Conservation (phyloP, 225 moss, liverwort and hornwort species). For the Sphagnum contortum region DNA sequence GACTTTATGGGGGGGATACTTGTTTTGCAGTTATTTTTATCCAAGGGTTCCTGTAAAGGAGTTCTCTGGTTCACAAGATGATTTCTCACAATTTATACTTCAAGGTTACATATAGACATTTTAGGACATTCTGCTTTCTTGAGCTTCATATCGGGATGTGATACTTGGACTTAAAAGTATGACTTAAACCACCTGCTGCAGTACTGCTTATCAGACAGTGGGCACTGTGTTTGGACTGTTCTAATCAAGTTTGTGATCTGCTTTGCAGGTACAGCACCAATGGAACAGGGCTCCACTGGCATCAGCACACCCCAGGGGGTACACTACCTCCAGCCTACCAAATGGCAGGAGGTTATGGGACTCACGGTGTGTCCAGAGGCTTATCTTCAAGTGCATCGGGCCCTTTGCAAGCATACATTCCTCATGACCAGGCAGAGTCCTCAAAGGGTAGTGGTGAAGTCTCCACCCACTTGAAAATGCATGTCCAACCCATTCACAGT, state of each 20-base stretch:
- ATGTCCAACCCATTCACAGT: no score
- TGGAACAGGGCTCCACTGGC: slow-evolving; percentile 45
- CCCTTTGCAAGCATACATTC: no score
- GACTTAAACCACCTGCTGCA: neutral
- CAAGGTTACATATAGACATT: no score
- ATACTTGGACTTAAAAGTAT: neutral
- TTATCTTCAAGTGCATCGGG: slow-evolving; percentile 6
- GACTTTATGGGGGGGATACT: neutral
- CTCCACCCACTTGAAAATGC: no score
- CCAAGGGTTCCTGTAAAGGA: no score
- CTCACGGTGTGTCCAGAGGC: slow-evolving; percentile 30
- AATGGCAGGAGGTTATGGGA: slow-evolving; percentile 30
- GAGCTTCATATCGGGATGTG: no score
- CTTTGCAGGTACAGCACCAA: slow-evolving; percentile 63
- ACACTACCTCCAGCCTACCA: slow-evolving; percentile 36
- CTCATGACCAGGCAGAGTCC: no score
- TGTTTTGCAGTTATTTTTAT: no score
- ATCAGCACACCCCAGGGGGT: slow-evolving; percentile 39
- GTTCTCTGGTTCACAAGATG: no score
- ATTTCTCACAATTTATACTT: no score
- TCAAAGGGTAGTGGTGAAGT: no score
- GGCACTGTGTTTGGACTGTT: neutral
- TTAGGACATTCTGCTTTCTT: no score
- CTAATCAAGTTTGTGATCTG: neutral
- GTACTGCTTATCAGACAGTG: neutral